phyloP scores from a whole-genome alignment of 2,329 filamentous ascomycete species.

The Pyrenophora tritici-repentis region DNA sequence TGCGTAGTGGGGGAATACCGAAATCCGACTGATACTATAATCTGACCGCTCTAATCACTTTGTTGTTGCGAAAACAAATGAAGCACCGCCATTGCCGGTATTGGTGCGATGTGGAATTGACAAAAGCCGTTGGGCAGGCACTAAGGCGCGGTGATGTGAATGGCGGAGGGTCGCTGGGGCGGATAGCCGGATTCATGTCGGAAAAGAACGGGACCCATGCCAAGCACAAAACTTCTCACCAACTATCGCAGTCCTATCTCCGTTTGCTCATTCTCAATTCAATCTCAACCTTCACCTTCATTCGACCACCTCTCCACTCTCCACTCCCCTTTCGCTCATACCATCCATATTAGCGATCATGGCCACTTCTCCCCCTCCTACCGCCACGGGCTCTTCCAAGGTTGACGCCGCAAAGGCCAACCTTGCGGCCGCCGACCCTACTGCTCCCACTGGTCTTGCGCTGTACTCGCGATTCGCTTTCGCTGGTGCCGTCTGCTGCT shows the following conservation, averaged over 20 bases:
- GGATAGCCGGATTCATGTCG: slow-evolving; percentile 19
- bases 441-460: slow-evolving; percentile 64
- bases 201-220: slow-evolving; percentile 19
- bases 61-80: neutral
- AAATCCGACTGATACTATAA: no score
- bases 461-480: slow-evolving; percentile 98
- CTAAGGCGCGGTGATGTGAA: slow-evolving; percentile 17
- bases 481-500: slow-evolving; percentile 96
- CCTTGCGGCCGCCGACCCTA: slow-evolving; percentile 53
- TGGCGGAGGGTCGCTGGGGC: slow-evolving; percentile 16
- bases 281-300: slow-evolving; percentile 16
- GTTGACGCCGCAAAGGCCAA: slow-evolving; percentile 58
- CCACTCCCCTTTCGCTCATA: slow-evolving; percentile 33
- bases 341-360: slow-evolving; percentile 27
- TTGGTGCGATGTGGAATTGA: slow-evolving; percentile 14
- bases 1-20: neutral
- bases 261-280: slow-evolving; percentile 23
- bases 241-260: slow-evolving; percentile 21
- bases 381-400: slow-evolving; percentile 58
- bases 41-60: neutral
- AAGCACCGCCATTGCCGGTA: neutral
- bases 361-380: slow-evolving; percentile 49
- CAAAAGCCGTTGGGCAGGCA: slow-evolving; percentile 13
- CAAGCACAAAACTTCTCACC: slow-evolving; percentile 28
- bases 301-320: slow-evolving; percentile 35